phyloP scores from a whole-genome alignment of 331 rosid genomes.

The Malus hybrid region DNA sequence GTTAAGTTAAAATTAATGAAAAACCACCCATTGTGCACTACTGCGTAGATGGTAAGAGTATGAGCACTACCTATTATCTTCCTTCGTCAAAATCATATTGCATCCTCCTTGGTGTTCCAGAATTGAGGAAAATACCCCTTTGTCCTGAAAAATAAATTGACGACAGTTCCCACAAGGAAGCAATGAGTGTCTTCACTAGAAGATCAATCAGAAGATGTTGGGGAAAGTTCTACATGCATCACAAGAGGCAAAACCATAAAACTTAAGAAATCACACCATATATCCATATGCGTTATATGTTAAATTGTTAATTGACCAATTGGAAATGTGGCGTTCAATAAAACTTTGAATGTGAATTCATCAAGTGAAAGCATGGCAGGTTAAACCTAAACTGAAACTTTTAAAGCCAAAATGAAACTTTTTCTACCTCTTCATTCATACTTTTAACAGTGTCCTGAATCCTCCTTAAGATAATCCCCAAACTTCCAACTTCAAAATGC shows the following conservation, averaged over 20 bases:
- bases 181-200: background rate
- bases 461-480: constrained; percentile 44
- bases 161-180: constrained; percentile 1
- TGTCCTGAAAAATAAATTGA: constrained; percentile 43
- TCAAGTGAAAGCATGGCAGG: background rate
- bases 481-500: constrained; percentile 49
- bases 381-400: background rate
- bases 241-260: background rate
- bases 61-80: constrained; percentile 32
- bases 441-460: constrained; percentile 41
- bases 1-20: too few species aligned
- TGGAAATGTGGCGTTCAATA: background rate
- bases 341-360: background rate
- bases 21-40: too few species aligned
- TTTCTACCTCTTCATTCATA: constrained; percentile 57
- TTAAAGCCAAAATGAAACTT: background rate
- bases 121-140: constrained; percentile 37
- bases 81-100: constrained; percentile 17
- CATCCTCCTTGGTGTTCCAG: constrained; percentile 36
- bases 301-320: background rate
- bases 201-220: background rate
- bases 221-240: background rate
- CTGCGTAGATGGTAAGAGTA: too few species aligned
- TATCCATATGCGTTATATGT: background rate
- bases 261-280: background rate